phyloP scores from a whole-genome alignment of 208 protist genomes.

The Acanthamoeba sp. region DNA sequence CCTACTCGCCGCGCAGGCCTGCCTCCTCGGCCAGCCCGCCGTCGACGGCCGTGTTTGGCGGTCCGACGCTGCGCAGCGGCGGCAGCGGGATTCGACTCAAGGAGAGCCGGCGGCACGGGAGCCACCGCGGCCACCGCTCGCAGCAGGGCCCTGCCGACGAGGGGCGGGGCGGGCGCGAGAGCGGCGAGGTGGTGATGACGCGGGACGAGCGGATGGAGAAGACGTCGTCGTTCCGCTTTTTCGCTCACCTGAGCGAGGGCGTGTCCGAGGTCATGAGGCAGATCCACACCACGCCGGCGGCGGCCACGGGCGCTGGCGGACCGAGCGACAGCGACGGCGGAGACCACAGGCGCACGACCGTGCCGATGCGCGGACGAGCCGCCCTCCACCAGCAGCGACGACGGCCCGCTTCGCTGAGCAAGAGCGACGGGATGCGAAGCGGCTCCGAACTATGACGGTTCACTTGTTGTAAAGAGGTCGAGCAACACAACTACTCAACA shows the following conservation, averaged over 20 bases:
- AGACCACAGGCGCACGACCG: background rate
- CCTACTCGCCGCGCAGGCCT: background rate
- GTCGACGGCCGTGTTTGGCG: background rate
- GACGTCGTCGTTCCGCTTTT: constrained; percentile 29
- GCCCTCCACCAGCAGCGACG: background rate
- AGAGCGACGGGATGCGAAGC: background rate
- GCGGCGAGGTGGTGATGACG: background rate
- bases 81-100: background rate
- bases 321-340: too few species aligned
- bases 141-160: too few species aligned
- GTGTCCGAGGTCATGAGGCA: constrained; percentile 8
- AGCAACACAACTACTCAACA: too few species aligned
- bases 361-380: background rate
- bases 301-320: too few species aligned
- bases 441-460: too few species aligned
- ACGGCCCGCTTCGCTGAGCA: background rate
- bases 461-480: too few species aligned
- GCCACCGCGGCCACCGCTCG: background rate
- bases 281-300: background rate
- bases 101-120: background rate
- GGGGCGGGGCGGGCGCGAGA: background rate
- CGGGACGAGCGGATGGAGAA: constrained; percentile 16
- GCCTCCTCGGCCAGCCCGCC: background rate
- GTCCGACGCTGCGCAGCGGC: background rate
- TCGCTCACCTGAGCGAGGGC: constrained; percentile 12